Base-by-base conservation (phyloP, 176 grass and related monocot species). In the Tillandsia leiboldiana region DNA sequence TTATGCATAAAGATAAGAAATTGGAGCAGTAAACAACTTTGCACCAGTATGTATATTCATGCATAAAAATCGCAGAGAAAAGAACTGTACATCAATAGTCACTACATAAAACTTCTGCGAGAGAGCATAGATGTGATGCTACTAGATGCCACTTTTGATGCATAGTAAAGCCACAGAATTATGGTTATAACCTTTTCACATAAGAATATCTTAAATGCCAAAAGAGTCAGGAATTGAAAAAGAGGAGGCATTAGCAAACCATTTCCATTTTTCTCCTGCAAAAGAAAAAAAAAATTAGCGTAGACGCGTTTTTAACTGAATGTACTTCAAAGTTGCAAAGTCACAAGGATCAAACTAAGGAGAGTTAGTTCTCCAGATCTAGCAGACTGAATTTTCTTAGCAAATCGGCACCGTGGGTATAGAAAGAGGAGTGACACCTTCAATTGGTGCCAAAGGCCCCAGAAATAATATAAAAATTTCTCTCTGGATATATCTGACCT, bases 181-280 rank as follows among this genome's bases (percentile, higher is more conserved):
- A 33, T 22, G 49, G 63, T 28, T 66, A 11, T 10, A 50, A 70
- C 58, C 75, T 83, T 56, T 58, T 54, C 65, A 52, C 49, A 82
- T 7, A 70, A 56, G 42, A 82, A 67, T 48, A 65, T 83, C 47
- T 70, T 76, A 27, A 67, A 59, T 64, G 70, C 69, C 62, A 68
- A 73, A 26, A 67, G 64, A 15, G 49, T 79, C 65, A 79, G 76
- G 68, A 78, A 84, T 62, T 84, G 82, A 77, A 84, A 84, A 14
- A 84, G 28, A 70, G 76, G 66, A 70, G 82, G 82, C 82, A 84
- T 79, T 49, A 26, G 50, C 24, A 74, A 65, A 64, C 71, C 58
- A 51, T 84, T 71, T 51, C 12, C 67, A 65, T 29, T 52, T 71
- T 75, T 59, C 10, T 9, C 63, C 82, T 84, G 66, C 64, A 84